Evolutionary conservation across 139 green algal species (phyloP), one percentile per base, ranked within the genome.

Genomic region (Micractinium sp.): DNA sequence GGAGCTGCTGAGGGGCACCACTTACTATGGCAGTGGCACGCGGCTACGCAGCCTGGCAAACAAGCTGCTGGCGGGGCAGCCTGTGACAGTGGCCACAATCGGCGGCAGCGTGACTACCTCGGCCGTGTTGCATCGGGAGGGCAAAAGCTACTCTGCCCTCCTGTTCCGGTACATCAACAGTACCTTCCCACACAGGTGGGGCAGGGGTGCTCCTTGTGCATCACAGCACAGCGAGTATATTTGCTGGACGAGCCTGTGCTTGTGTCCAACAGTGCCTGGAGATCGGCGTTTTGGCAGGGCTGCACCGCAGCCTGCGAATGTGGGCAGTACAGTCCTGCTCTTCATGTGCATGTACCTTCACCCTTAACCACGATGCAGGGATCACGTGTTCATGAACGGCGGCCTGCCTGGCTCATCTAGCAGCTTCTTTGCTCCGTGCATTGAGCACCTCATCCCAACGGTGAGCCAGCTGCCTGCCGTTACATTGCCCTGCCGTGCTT

Each of bases 101-200:
- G 82, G 82, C 20, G 82, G 82, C 9, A 61, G n/a, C 29, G 82
- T 87, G 25, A 87, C 82, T 7, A 25, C 47, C 13, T 2, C 25
- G 0, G 77, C 33, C 7, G 39, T 33, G 12, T 23, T 63, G 38
- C 38, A 83, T 23, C 38, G 25, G 3, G 22, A 63, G 25, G 77
- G 77, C 27, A 23, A 38, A 23, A 87, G 82, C 66, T 87, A 87
- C 67, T 13, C 67, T 0, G 71, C 82, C 4, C 82, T 78, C 5
- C 29, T 87, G 33, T 87, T 87, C 63, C 82, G 38, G 20, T 87
- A 66, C 63, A 79, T 87, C 63, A 87, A 87, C 63, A 31, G 0
- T 0, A 80, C 36, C 63, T 87, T 87, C 63, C 82, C 82, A 12
- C 63, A 87, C 82, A 79, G 82, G 82, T 78, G 18, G 27, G 60